phyloP scores from a whole-genome alignment of 306 rosid species.

The Fragaria ananassa region DNA sequence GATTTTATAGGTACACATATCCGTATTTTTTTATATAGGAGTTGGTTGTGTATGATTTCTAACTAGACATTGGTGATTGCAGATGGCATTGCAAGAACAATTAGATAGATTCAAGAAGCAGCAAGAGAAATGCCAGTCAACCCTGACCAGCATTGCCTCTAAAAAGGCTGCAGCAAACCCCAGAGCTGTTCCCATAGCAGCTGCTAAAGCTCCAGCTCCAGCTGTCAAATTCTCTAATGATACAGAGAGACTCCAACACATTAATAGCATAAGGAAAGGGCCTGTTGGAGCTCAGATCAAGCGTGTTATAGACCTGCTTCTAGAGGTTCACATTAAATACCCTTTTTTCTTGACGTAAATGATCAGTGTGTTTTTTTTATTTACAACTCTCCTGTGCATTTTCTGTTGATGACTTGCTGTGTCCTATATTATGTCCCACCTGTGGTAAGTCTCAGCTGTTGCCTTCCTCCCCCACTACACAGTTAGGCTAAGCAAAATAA shows the following conservation, averaged over 20 bases:
- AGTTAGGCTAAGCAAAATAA: neutral
- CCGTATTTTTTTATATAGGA: too few species aligned
- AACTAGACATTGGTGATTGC: conserved; percentile 1
- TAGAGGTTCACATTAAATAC: conserved; percentile 46
- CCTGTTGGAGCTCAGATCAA: conserved; percentile 94
- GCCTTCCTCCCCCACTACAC: neutral
- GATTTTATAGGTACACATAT: neutral
- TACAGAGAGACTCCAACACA: conserved; percentile 90
- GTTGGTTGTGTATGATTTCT: neutral
- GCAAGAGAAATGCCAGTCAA: conserved; percentile 64
- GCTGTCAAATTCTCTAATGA: conserved; percentile 81
- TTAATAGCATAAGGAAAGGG: conserved; percentile 65
- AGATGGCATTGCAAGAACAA: conserved; percentile 64
- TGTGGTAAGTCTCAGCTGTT: neutral
- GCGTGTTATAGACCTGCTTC: conserved; percentile 75
- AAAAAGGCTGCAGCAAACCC: conserved; percentile 28
- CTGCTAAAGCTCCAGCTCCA: conserved; percentile 47
- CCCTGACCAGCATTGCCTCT: conserved; percentile 63
- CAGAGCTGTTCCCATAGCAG: conserved; percentile 30
- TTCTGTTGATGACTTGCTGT: neutral
- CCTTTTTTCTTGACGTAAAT: conserved; percentile 8
- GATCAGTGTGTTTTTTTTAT: neutral
- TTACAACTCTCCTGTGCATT: neutral
- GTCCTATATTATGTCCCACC: neutral
- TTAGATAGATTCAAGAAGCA: conserved; percentile 70